A percentile compares a stretch with the other conserved stretches of the same genome.
phyloP scores from a whole-genome alignment of 176 grass and related monocot species.

The Musa itinerans region DNA sequence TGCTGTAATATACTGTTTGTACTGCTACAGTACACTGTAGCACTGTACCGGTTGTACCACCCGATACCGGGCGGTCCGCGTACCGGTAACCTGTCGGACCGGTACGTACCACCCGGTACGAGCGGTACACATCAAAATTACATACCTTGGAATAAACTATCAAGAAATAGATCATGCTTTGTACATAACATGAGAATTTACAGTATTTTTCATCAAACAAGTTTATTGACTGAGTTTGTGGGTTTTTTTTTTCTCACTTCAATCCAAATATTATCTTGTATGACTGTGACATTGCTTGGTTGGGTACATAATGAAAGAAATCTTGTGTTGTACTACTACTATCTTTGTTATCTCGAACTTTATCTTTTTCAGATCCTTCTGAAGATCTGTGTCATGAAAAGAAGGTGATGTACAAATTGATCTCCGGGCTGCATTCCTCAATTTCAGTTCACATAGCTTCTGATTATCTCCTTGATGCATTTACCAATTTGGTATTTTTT shows the following conservation, averaged over 20 bases:
- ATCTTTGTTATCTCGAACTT: not conserved
- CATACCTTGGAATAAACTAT: not conserved
- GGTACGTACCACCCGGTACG: too few species aligned
- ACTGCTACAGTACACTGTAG: too few species aligned
- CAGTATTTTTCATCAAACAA: too few species aligned
- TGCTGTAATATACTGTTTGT: too few species aligned
- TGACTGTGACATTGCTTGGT: not conserved
- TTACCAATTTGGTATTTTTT: slow-evolving; percentile 45
- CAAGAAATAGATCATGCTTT: not conserved
- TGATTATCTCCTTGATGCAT: slow-evolving; percentile 62
- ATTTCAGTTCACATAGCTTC: slow-evolving; percentile 98
- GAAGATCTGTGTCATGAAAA: slow-evolving; percentile 83
- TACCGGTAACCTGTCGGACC: too few species aligned
- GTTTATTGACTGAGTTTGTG: too few species aligned
- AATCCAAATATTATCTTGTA: too few species aligned
- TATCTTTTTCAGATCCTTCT: slow-evolving; percentile 61
- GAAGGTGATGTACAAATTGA: slow-evolving; percentile 84
- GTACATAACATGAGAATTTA: not conserved
- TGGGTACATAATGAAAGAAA: not conserved
- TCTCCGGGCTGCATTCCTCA: slow-evolving; percentile 92
- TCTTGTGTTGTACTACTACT: too few species aligned
- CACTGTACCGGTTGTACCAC: too few species aligned
- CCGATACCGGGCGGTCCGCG: too few species aligned
- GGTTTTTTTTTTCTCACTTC: too few species aligned
- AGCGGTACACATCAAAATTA: too few species aligned